Conservation (phyloP, 345 rosid genomes). For the Chamaenerion angustifolium region DNA sequence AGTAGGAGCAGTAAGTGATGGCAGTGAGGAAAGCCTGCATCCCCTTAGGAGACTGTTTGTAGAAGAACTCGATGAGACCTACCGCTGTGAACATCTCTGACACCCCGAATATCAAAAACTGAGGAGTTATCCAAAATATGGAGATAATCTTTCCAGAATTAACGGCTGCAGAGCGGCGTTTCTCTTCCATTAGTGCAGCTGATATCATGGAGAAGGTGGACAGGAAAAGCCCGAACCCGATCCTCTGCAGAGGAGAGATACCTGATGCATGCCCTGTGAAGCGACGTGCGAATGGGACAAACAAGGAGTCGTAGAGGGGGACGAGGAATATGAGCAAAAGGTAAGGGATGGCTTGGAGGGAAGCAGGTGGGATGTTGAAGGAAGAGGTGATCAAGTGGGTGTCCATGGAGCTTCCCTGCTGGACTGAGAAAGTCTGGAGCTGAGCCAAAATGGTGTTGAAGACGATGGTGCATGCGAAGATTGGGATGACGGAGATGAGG, state of each 20-base stretch:
- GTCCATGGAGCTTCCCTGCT: conserved; percentile 80
- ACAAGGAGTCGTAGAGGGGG: conserved; percentile 59
- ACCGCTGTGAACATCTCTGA: conserved; percentile 97
- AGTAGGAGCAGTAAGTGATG: conserved; percentile 80
- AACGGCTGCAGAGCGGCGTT: conserved; percentile 46
- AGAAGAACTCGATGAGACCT: conserved; percentile 88
- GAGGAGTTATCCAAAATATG: conserved; percentile 90
- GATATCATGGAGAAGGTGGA: conserved; percentile 8
- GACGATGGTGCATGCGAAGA: conserved; percentile 79
- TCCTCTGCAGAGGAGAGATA: too few species aligned
- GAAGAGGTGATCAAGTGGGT: conserved; percentile 35
- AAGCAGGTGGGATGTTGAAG: conserved; percentile 91
- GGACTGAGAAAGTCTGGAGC: conserved; percentile 95
- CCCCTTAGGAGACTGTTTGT: conserved; percentile 73
- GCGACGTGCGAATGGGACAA: conserved; percentile 62
- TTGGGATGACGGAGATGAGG: conserved; percentile 62
- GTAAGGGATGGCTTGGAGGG: conserved; percentile 93
- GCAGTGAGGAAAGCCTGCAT: conserved; percentile 81
- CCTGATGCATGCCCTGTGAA: conserved; percentile 23
- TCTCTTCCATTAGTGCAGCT: conserved; percentile 78
- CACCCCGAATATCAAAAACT: conserved; percentile 77
- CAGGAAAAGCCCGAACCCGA: too few species aligned
- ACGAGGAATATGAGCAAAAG: conserved; percentile 59
- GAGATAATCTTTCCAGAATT: conserved; percentile 30
- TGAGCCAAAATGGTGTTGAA: conserved; percentile 95